Evolutionary conservation across 2,329 filamentous ascomycete genomes (phyloP), one percentile per base, ranked within the genome.

Genomic region (Sodiomyces alkalinus): DNA sequence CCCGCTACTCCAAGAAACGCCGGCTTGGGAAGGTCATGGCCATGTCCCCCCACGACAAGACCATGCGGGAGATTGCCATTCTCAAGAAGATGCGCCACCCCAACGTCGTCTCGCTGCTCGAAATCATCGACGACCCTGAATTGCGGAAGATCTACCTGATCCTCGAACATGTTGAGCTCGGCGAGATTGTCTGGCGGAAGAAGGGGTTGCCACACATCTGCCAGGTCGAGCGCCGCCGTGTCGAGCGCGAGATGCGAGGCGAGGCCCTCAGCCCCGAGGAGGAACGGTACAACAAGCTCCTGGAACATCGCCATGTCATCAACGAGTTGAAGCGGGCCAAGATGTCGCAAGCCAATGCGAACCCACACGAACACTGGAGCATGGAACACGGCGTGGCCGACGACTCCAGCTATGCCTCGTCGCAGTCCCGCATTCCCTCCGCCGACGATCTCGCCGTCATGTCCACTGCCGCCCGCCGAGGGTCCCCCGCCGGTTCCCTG

Each of bases 91-190:
- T 92, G 30, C 77, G 87, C 17, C 90, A 98, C 51, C 78, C 82
- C n/a, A 94, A 98, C 46, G 82, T 98, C 22, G 90, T 98, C 37
- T 86, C 82, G 42, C 63, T 98, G 21, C 68, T 96, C 38, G 90
- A 98, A 56, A 86, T 98, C 44, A 96, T 98, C 43, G 90, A 98
- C 49, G 90, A 98, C 48, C 87, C 87, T 2, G 82, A 85, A 44
- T 73, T 85, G 33, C 90, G 92, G 58, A 98, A 98, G 57, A 93
- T 98, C 36, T 98, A 98, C 56, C 87, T 98, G 57, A 82, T 96
- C 13, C 67, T 98, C 23, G 90, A 98, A 52, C 87, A 87, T 52
- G 86, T 94, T 32, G 83, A 94, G 48, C 68, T 87, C 22, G 87
- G 90, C 28, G 90, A 98, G 55, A 82, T 98, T 32, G 69, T 83